Evolutionary conservation across 305 asterid species (phyloP).

Genomic region (Fraxinus latifolia): DNA sequence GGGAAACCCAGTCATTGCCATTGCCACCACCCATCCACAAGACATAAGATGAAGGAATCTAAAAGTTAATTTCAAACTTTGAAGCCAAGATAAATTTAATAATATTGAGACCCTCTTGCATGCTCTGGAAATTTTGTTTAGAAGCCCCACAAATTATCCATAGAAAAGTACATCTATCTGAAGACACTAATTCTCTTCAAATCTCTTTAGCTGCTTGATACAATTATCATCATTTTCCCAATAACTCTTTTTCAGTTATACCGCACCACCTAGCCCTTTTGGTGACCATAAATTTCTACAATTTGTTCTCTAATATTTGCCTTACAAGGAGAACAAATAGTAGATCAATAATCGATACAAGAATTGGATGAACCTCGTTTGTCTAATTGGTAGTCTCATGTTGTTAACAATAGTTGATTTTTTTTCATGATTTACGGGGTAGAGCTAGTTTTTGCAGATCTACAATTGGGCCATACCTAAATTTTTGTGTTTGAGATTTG

Average conservation of each 20-base stretch:
- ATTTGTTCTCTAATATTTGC: neutral
- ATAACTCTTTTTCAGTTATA: neutral
- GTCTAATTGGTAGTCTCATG: neutral
- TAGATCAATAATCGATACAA: neutral
- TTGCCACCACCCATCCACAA: neutral
- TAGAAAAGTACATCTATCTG: neutral
- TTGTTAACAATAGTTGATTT: neutral
- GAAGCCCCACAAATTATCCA: neutral
- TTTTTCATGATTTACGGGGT: neutral
- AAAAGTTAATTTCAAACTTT: no score
- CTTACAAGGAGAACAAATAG: neutral
- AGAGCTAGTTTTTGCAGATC: no score
- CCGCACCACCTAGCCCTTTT: neutral
- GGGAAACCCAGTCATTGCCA: neutral
- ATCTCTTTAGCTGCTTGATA: neutral
- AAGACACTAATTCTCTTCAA: neutral
- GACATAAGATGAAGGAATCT: neutral
- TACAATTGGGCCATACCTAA: neutral
- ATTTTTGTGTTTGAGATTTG: neutral
- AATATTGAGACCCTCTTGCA: neutral
- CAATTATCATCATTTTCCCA: neutral
- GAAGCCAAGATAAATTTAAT: neutral
- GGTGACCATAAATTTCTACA: neutral
- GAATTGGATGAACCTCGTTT: neutral
- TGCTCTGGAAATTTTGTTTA: no score